These are phyloP conservation scores for Perilla frutescens DNA, from an alignment of 257 asterid species.

Conservation along the genomic window DNA sequence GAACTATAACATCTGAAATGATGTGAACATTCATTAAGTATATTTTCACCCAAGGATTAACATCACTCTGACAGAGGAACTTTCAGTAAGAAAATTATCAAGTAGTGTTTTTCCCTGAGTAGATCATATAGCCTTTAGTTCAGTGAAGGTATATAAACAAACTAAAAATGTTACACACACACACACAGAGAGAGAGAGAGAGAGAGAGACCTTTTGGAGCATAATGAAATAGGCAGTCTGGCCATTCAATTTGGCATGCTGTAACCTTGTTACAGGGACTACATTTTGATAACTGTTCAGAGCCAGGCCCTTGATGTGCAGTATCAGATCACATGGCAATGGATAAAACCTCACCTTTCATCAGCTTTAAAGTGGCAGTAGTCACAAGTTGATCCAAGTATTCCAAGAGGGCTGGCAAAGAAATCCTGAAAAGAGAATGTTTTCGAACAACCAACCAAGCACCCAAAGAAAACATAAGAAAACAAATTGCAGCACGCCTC, in stretches of 20 bases:
- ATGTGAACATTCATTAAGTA: conserved; percentile 10
- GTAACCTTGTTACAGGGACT: conserved; percentile 6
- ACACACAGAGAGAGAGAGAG: conserved; percentile 9
- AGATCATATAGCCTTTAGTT: background rate
- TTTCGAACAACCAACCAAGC: background rate
- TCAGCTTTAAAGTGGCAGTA: conserved; percentile 3
- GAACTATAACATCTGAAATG: too few relatives aligned
- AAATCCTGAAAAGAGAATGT: conserved; percentile 26
- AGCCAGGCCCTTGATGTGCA: conserved; percentile 15
- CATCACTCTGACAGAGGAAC: background rate
- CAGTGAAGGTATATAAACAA: conserved; percentile 1
- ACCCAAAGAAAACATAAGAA: background rate
- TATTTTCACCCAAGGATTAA: too few relatives aligned
- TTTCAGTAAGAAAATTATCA: background rate
- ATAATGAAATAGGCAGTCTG: background rate
- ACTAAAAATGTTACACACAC: background rate
- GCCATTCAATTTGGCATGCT: conserved; percentile 7
- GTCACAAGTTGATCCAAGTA: conserved; percentile 17
- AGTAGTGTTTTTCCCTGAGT: background rate
- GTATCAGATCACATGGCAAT: conserved; percentile 11
- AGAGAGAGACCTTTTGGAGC: background rate
- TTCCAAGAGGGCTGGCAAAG: conserved; percentile 19
- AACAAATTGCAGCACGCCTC: background rate
- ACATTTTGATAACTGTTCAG: background rate
- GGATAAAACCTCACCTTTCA: conserved; percentile 33